These are phyloP conservation scores for Citrus sp. DNA, from an alignment of 345 rosid genomes.

Conservation along the genomic window DNA sequence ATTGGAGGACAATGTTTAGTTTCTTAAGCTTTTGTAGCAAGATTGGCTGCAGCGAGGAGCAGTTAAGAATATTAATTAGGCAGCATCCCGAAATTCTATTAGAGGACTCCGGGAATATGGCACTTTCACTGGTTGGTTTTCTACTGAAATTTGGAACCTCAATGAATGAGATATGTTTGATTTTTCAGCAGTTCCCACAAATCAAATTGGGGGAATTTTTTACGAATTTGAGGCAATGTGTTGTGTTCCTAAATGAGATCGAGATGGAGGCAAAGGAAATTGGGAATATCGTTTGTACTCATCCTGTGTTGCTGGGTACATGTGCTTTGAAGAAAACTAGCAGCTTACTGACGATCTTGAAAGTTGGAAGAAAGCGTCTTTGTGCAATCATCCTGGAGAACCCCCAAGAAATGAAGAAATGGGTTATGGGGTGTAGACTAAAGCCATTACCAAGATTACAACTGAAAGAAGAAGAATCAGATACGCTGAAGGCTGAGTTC, in stretches of 20 bases:
- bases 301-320: slow-evolving; percentile 48
- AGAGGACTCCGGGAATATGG: slow-evolving; percentile 48
- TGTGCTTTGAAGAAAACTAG: slow-evolving; percentile 52
- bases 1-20: slow-evolving; percentile 55
- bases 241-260: slow-evolving; percentile 44
- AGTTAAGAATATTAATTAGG: slow-evolving; percentile 47
- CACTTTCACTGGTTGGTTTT: slow-evolving; percentile 43
- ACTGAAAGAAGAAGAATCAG: slow-evolving; percentile 27
- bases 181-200: slow-evolving; percentile 55
- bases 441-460: slow-evolving; percentile 35
- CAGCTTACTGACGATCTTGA: slow-evolving; percentile 40
- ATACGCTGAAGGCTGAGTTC: slow-evolving; percentile 49
- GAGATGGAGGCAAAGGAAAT: slow-evolving; percentile 55
- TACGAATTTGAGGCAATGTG: slow-evolving; percentile 49
- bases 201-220: slow-evolving; percentile 42
- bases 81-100: slow-evolving; percentile 53
- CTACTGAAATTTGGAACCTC: slow-evolving; percentile 56
- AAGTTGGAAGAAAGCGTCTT: slow-evolving; percentile 52
- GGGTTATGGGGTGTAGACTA: slow-evolving; percentile 41
- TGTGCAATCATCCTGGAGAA: slow-evolving; percentile 48
- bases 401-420: slow-evolving; percentile 56
- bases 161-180: slow-evolving; percentile 32
- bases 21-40: slow-evolving; percentile 40
- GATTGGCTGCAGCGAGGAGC: slow-evolving; percentile 29
- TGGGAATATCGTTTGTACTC: slow-evolving; percentile 40